Conservation (phyloP, 2,329 filamentous ascomycete genomes). For the Trichoderma citrinoviride region DNA sequence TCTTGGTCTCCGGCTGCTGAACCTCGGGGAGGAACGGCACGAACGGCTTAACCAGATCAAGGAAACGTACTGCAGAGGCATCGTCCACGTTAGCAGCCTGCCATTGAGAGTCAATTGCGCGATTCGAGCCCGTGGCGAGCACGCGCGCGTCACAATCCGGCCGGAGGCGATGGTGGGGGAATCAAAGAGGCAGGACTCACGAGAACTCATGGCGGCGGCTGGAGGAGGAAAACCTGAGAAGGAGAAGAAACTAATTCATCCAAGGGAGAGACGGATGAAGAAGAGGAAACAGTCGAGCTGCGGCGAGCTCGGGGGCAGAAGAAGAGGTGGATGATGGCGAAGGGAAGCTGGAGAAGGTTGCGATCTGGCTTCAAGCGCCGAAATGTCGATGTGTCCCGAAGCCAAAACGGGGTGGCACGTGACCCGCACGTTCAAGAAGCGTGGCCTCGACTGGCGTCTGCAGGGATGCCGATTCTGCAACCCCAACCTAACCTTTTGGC, state of each 20-base stretch:
- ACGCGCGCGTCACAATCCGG: conserved; percentile 25
- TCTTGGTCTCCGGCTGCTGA: conserved; percentile 95
- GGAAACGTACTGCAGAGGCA: conserved; percentile 76
- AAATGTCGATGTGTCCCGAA: conserved; percentile 46
- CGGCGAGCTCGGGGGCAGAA: conserved; percentile 37
- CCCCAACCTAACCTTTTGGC: neutral
- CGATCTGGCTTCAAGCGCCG: conserved; percentile 46
- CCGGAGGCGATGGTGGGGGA: conserved; percentile 22
- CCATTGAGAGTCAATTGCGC: conserved; percentile 31
- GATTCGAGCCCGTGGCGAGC: conserved; percentile 17
- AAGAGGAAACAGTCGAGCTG: conserved; percentile 38
- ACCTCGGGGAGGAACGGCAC: conserved; percentile 99
- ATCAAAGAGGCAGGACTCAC: conserved; percentile 41
- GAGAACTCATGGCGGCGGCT: conserved; percentile 53
- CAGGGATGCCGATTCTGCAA: too few species aligned
- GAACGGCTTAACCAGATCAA: conserved; percentile 99
- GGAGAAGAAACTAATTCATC: conserved; percentile 40
- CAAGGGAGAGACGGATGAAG: conserved; percentile 34
- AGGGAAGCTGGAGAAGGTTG: conserved; percentile 38
- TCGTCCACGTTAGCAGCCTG: conserved; percentile 30
- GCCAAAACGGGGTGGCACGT: conserved; percentile 36
- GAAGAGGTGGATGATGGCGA: conserved; percentile 31
- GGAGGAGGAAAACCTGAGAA: conserved; percentile 36
- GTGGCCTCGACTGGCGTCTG: conserved; percentile 12
- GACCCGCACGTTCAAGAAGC: conserved; percentile 28